phyloP scores from a whole-genome alignment of 306 rosid genomes.

The Lathyrus sativus region DNA sequence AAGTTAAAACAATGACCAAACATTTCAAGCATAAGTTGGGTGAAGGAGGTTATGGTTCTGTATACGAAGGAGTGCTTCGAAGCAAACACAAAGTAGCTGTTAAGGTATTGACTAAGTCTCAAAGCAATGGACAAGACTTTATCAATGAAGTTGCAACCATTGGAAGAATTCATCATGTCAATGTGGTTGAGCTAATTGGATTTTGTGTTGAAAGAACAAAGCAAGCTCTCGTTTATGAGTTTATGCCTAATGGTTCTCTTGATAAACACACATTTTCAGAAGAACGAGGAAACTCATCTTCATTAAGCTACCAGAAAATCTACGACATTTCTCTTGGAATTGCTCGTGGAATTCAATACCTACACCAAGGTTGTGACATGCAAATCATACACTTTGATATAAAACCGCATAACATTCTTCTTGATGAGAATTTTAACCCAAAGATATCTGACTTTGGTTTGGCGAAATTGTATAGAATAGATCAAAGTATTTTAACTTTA shows the following conservation, averaged over 20 bases:
- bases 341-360: constrained; percentile 43
- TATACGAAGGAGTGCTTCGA: constrained; percentile 19
- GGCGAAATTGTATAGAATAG: constrained; percentile 34
- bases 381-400: constrained; percentile 44
- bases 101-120: constrained; percentile 16
- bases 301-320: constrained; percentile 4
- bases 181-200: constrained; percentile 29
- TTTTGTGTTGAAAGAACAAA: constrained; percentile 31
- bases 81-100: constrained; percentile 30
- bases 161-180: constrained; percentile 28
- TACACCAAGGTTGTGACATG: constrained; percentile 46
- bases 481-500: constrained; percentile 34
- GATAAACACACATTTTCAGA: constrained; percentile 22
- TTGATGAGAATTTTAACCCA: constrained; percentile 16
- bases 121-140: constrained; percentile 26
- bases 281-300: background rate
- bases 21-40: constrained; percentile 24
- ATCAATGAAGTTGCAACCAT: constrained; percentile 36
- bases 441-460: constrained; percentile 38
- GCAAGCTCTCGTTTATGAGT: constrained; percentile 26
- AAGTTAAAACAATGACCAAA: constrained; percentile 26
- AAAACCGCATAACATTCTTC: constrained; percentile 26
- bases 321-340: constrained; percentile 35
- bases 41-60: constrained; percentile 19
- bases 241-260: constrained; percentile 34